Conservation (phyloP, 202 grass and related monocot genomes). For the Digitaria exilis region DNA sequence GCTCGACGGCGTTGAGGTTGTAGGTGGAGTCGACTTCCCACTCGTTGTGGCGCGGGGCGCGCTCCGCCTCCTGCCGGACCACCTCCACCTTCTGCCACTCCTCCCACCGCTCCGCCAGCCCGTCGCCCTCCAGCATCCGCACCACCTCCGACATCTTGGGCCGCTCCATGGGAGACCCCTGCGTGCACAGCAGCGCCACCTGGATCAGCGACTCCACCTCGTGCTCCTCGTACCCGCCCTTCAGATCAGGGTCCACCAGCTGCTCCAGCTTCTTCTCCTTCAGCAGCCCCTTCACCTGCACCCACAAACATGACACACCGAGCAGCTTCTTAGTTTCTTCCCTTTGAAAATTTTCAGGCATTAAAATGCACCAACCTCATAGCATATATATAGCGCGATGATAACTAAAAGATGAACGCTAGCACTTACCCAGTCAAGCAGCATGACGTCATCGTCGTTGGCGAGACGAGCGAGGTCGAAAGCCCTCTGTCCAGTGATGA, state of each 20-base stretch:
- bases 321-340: not conserved
- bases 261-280: slow-evolving; percentile 75
- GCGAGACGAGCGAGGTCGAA: slow-evolving; percentile 80
- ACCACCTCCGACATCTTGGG: slow-evolving; percentile 96
- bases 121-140: slow-evolving; percentile 92
- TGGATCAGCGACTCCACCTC: slow-evolving; percentile 88
- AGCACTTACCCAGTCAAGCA: slow-evolving; percentile 83
- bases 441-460: slow-evolving; percentile 83
- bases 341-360: not conserved
- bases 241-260: slow-evolving; percentile 82
- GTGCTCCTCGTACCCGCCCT: slow-evolving; percentile 44
- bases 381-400: no score
- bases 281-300: slow-evolving; percentile 79
- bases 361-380: not conserved
- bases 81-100: slow-evolving; percentile 98
- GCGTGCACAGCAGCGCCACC: slow-evolving; percentile 87
- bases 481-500: slow-evolving; percentile 90
- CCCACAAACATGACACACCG: not conserved
- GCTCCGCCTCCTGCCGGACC: slow-evolving; percentile 60
- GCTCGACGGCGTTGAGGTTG: slow-evolving; percentile 60
- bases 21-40: slow-evolving; percentile 79
- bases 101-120: slow-evolving; percentile 86
- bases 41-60: slow-evolving; percentile 31
- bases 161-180: slow-evolving; percentile 63
- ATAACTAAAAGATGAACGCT: not conserved